Evolutionary conservation across 371 early-diverging fungal species (phyloP), one percentile per base, ranked within the genome.

Genomic region (Polyrhizophydium stewartii): DNA sequence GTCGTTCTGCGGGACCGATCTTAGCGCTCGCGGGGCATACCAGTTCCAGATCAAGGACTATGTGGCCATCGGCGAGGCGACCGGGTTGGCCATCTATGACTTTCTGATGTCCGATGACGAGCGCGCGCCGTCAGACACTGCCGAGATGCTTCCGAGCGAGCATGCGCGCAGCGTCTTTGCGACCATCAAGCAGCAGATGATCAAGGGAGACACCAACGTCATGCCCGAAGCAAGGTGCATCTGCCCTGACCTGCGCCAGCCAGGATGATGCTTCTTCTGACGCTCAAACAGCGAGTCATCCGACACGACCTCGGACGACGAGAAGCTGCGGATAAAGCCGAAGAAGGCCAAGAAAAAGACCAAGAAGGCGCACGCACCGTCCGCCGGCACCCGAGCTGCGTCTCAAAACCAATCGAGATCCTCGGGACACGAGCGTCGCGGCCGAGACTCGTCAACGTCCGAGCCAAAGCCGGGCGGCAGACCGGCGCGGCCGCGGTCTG

Each of bases 1-100:
- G n/a, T 64, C 66, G 21, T 76, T 67, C 57, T 63, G 66, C 37
- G 72, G 75, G 25, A 25, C 60, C 3, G 74, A 68, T 35, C 1
- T 12, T 6, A 13, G 22, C 6, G 5, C 35, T 12, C 6, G 33
- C 35, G 55, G 55, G 5, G 55, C 24, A 35, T 33, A 6, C 55
- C 55, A 55, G 9, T 55, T 22, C 35, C 7, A 6, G 2, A 55
- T 37, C 16, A 24, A 16, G 9, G 55, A 55, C n/a, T n/a, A 33
- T 10, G 12, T 22, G 24, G 35, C 7, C 1, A 55, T 55, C 24
- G 55, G 55, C 33, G 24, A 32, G 16, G 25, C 9, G 31, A 13
- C 33, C 16, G 55, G 55, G 35, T 2, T 33, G 32, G 33, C 55
- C n/a, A 12, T 55, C 10, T 33, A 13, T 19, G 55, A 30, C 22